Base-by-base conservation (phyloP, 108 stramenopile species). In the Conticribra weissflogii region DNA sequence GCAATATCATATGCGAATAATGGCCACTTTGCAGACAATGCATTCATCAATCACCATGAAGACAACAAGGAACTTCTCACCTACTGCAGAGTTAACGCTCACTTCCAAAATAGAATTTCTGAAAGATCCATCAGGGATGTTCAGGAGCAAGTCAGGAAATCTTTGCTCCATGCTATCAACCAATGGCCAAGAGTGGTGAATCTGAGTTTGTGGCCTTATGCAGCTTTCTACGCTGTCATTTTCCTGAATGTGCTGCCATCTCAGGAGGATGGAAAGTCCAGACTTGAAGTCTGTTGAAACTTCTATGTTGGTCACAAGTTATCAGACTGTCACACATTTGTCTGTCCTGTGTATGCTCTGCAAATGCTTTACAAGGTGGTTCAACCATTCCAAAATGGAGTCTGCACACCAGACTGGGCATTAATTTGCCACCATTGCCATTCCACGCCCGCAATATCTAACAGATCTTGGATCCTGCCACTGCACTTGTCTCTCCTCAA, bases 401-500 rank as follows among this genome's bases (percentile, higher is more conserved):
- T 45, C 44, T 16, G 16, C 9, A 16, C 9, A 16, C 44, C 16
- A 45, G 44, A 45, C 16, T 45, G 16, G 44, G 16, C 9, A 9
- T 45, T 14, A 45, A 45, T 45, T 16, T 45, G 44, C 25, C 50
- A 3, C 51, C 31, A 54, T 27, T 19, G 3, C 66, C 66, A 27
- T 23, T 3, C 2, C 66, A 67, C 27, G 44, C 66, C 22, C 3
- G 54, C 7, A 67, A 55, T 34, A 44, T 67, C 3, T 25, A 29
- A 33, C 28, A 78, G 29, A 62, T 74, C 15, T 54, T 78, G 34
- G 68, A 62, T 50, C 72, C 33, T 0, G 36, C 16, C 8, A 77
- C 76, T 2, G 81, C 71, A 22, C 22, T 72, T 14, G 71, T n/a
- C 14, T 66, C 71, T 45, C 81, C 81, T 3, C 81, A 78, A 19